Evolutionary conservation across 495 filamentous ascomycete genomes (phyloP), one percentile per base, ranked within the genome.

Genomic region (Hyphodiscus hymeniophilus): DNA sequence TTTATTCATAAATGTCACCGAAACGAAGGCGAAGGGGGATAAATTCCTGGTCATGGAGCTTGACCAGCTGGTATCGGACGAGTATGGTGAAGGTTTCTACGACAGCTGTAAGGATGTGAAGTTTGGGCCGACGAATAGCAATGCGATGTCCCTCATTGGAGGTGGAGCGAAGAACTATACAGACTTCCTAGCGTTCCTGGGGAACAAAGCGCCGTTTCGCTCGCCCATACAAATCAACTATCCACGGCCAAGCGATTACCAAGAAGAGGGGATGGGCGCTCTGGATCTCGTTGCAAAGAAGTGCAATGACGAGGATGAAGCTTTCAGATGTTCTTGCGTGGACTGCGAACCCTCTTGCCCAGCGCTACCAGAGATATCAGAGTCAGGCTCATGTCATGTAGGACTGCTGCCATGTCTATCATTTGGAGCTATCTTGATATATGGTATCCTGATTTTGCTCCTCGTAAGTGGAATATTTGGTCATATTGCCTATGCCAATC

Each of bases 191-290:
- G 86, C 84, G 54, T 98, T 95, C 60, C 65, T 98, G n/a, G 92
- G 92, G 10, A 80, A 94, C 54, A 85, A 89, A 60, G 66, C 78
- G 6, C 46, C 39, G 16, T 73, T 91, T 13, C 94, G 92, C 7
- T 95, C 89, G 42, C 92, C 92, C 0, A 97, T 98, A 66, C 94
- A 97, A 68, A 92, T 98, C 65, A 87, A 98, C 69, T 98, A 91
- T 59, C 84, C 83, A 8, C 63, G 73, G 16, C 74, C 85, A 4
- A 66, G 61, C 17, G 54, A 62, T 17, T 80, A 79, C 54, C 51
- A 67, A 2, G 80, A 86, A 45, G 64, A 71, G 0, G 59, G 66
- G 8, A 92, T 95, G 85, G 53, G 71, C 18, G 68, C 87, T 7
- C 64, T 77, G 55, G 60, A 81, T 18, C 78, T 85, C 57, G 73